These are phyloP conservation scores for Dryadomyces sulphureus DNA, from an alignment of 2,329 filamentous ascomycete species.

Conservation along the genomic window DNA sequence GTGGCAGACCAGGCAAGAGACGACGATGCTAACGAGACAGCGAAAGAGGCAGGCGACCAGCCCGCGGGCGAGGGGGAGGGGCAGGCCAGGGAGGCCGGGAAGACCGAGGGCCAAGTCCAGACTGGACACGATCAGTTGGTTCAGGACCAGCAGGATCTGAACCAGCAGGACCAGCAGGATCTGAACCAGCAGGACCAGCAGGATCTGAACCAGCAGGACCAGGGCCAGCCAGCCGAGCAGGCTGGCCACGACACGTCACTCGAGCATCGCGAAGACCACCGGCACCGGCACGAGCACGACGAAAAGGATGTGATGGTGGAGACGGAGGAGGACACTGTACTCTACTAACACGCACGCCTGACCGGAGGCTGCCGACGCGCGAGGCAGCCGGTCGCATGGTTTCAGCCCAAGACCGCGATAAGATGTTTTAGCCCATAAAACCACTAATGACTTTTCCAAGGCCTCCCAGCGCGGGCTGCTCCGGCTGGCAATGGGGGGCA, in stretches of 20 bases:
- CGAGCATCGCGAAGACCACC: conserved; percentile 9
- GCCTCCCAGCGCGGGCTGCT: conserved; percentile 3
- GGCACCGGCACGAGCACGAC: conserved; percentile 28
- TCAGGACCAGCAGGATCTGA: no score
- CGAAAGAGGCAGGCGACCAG: no score
- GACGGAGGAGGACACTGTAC: conserved; percentile 79
- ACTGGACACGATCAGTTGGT: no score
- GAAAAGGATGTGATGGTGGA: conserved; percentile 71
- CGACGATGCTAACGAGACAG: background rate
- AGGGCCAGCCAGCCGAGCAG: background rate
- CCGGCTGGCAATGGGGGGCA: conserved; percentile 1
- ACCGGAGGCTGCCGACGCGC: background rate
- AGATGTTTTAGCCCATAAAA: background rate
- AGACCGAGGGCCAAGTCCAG: no score
- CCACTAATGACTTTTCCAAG: background rate
- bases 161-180: background rate
- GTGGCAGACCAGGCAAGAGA: background rate
- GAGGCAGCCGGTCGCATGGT: no score
- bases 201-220: background rate
- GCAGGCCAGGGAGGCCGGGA: no score
- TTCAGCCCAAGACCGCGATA: background rate
- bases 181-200: no score
- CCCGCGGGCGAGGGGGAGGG: no score
- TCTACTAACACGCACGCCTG: conserved; percentile 67
- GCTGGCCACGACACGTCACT: conserved; percentile 4